Evolutionary conservation across 116 monocot species (phyloP), one percentile per base, ranked within the genome.

Genomic region (Cymodocea nodosa): DNA sequence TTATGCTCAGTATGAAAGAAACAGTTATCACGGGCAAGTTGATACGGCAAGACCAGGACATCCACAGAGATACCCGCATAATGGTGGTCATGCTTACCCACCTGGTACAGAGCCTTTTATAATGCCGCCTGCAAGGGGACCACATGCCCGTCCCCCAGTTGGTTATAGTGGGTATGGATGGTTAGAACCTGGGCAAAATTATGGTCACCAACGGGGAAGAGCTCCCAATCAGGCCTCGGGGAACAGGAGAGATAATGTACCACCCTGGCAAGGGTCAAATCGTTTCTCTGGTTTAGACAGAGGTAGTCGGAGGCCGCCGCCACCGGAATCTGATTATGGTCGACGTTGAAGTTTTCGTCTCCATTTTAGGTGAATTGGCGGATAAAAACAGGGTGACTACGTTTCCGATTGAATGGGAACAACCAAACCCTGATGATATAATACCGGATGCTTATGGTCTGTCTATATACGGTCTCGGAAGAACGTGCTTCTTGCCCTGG

Each of bases 241-340:
- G 23, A 66, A 67, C 30, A 13, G 51, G 14, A 65, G 80, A 52
- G 67, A 18, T 35, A 23, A 74, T 52, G 51, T 24, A 10, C 70
- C 51, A 0, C 75, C 36, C 36, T 58, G 64, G n/a, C 71, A 76
- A 25, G 0, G 50, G 5, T 56, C 56, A 30, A 85, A 85, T 61
- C 67, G 71, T 20, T 77, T 51, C 51, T 63, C 78, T 22, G 19
- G 63, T 51, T 59, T 82, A 11, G 61, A 73, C 6, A 74, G 81
- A 24, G 68, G 68, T 37, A 39, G 44, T 35, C 67, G 67, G 22
- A 54, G 64, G 44, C 73, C 66, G 48, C 71, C 63, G 0, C 74
- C 70, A 50, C 70, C 76, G 22, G 76, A 76, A 18, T 65, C 66
- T 65, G 73, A 66, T 0, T 66, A 65, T 64, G 73, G 50, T 44